Percentiles rank a stretch among this genome's conserved stretches.
phyloP scores from a whole-genome alignment of 177 flowering plant species.

The Vitis hybrid region DNA sequence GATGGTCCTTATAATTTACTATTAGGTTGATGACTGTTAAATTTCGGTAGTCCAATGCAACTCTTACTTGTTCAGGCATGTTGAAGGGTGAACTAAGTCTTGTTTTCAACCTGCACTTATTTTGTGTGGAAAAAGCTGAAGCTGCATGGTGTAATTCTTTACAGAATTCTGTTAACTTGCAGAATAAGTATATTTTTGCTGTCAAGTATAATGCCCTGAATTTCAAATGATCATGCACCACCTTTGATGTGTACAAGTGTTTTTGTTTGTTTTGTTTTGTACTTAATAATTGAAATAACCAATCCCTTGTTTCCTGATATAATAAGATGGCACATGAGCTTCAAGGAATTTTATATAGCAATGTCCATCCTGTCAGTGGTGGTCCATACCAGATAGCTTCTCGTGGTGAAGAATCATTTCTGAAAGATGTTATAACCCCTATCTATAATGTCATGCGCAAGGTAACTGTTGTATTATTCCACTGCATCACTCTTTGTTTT shows the following conservation, averaged over 20 bases:
- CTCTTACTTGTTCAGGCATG: too few relatives aligned
- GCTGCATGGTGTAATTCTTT: too few relatives aligned
- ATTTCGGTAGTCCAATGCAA: too few relatives aligned
- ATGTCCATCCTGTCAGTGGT: constrained; percentile 58
- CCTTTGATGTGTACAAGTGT: neutral
- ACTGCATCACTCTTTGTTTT: neutral
- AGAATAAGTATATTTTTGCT: too few relatives aligned
- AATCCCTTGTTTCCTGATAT: neutral
- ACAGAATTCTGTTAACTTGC: too few relatives aligned
- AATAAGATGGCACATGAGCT: constrained; percentile 83
- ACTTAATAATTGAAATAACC: constrained; percentile 1
- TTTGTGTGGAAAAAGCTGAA: neutral
- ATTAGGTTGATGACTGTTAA: too few relatives aligned
- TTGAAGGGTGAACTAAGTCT: too few relatives aligned
- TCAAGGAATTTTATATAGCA: constrained; percentile 50
- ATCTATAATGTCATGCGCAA: constrained; percentile 73
- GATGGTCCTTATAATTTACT: too few relatives aligned
- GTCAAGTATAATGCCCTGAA: too few relatives aligned
- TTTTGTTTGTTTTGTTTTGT: neutral
- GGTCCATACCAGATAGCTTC: constrained; percentile 35
- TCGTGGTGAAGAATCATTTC: constrained; percentile 66
- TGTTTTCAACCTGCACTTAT: neutral
- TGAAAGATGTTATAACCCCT: constrained; percentile 46
- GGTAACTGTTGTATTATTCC: constrained; percentile 40
- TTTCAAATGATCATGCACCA: too few relatives aligned